Evolutionary conservation across 495 filamentous ascomycete species (phyloP).

Genomic region (Neohortaea acidophila): DNA sequence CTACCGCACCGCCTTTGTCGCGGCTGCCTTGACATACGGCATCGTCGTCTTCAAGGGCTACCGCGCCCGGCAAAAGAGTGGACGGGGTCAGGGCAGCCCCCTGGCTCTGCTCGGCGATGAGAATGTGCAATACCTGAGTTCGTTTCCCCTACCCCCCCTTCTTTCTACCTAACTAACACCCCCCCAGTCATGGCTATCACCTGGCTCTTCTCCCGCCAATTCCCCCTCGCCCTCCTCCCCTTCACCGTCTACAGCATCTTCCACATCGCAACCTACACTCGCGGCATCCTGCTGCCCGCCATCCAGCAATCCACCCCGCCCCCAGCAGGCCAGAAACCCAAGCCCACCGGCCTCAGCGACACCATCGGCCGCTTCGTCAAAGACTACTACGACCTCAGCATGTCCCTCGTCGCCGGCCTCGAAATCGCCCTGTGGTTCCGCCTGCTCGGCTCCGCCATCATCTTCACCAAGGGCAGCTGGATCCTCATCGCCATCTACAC

Average conservation of each 20-base stretch:
- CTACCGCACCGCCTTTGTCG: slow-evolving; percentile 79
- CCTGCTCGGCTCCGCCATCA: slow-evolving; percentile 56
- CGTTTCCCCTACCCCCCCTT: too few relatives aligned
- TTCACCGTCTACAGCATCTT: slow-evolving; percentile 96
- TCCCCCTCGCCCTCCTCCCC: slow-evolving; percentile 76
- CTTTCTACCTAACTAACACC: too few relatives aligned
- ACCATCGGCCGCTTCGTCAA: slow-evolving; percentile 86
- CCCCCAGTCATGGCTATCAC: slow-evolving; percentile 74
- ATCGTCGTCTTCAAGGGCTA: slow-evolving; percentile 99
- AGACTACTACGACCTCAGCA: slow-evolving; percentile 75
- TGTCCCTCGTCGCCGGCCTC: slow-evolving; percentile 32
- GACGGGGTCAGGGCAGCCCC: slow-evolving; percentile 35
- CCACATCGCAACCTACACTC: slow-evolving; percentile 80
- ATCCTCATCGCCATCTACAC: slow-evolving; percentile 73
- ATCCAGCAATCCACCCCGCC: slow-evolving; percentile 34
- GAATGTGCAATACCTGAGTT: slow-evolving; percentile 95
- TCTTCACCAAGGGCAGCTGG: slow-evolving; percentile 84
- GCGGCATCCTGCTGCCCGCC: slow-evolving; percentile 54
- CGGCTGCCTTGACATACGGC: slow-evolving; percentile 83
- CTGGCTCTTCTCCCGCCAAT: slow-evolving; percentile 85
- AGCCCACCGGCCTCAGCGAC: slow-evolving; percentile 47
- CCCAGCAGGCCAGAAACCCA: slow-evolving; percentile 46
- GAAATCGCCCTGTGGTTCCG: slow-evolving; percentile 61
- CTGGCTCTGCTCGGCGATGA: slow-evolving; percentile 65
- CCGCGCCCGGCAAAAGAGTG: slow-evolving; percentile 51